Base-by-base conservation (phyloP, 176 grass and related monocot genomes). In the Lolium rigidum region DNA sequence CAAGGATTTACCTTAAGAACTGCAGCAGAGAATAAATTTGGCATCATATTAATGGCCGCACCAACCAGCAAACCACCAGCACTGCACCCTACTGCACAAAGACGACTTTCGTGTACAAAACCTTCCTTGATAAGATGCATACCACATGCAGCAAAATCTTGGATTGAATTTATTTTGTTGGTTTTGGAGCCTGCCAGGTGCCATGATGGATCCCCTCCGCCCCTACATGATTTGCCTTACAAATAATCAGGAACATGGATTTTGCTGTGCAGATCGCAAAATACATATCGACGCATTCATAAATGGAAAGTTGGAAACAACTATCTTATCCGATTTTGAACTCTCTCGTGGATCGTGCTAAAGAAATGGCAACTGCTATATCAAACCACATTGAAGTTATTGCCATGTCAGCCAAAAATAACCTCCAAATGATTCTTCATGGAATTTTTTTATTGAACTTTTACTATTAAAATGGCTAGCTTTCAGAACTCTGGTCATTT, bases 1-100 rank as follows among this genome's bases (percentile, higher is more conserved):
- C 61, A 84, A 62, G 47, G 8, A 47, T 62, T 85, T 90, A 99
- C 94, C 94, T 99, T 94, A 38, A 99, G 91, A 89, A 99, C 84
- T 75, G 90, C 92, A 86, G 94, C 93, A 90, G 90, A 92, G 88
- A 96, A 99, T 74, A 99, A 96, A 84, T 90, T 68, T 20, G 90
- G 90, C 77, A 83, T 43, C 87, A 92, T 87, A 96, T 99, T 99
- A 51, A 99, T 88, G 21, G 77, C 68, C 39, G 92, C 81, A 69
- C 86, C 92, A 59, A 99, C 94, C 73, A 93, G 83, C 54, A 99
- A 85, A 54, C 94, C 88, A 48, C 97, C 97, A 81, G 90, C 94
- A 92, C 97, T 98, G 83, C 80, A 93, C 84, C 94, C 97, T 88
- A 90, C 51, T 62, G 97, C 94, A 88, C 88, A 72, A 69, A 96